Percentiles rank a stretch among this genome's conserved stretches.
Evolutionary conservation across 345 rosid species (phyloP).

Genomic region (Durio zibethinus): DNA sequence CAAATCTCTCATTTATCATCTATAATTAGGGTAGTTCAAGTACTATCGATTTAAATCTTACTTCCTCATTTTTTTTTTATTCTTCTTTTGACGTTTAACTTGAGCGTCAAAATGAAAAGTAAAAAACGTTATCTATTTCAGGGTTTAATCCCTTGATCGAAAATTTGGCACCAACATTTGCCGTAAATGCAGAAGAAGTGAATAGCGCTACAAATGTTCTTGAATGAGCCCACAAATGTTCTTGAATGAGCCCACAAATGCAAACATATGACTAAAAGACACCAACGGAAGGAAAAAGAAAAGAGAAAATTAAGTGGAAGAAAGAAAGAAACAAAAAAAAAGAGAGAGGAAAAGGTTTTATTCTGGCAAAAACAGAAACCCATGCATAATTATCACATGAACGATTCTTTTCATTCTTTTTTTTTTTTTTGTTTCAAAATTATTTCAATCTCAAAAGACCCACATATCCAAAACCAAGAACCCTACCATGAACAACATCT

Average conservation of each 20-base stretch:
- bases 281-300: neutral
- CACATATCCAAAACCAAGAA: neutral
- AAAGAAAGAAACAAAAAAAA: too few relatives aligned
- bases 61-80: too few relatives aligned
- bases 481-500: neutral
- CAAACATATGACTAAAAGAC: neutral
- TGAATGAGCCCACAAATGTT: neutral
- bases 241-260: neutral
- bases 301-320: too few relatives aligned
- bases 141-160: too few relatives aligned
- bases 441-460: neutral
- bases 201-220: constrained; percentile 3
- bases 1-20: too few relatives aligned
- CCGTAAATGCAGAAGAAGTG: too few relatives aligned
- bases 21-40: too few relatives aligned
- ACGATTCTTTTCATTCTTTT: neutral
- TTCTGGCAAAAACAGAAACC: neutral
- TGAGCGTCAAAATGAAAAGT: too few relatives aligned
- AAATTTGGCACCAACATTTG: too few relatives aligned
- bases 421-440: neutral
- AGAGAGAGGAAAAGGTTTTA: neutral
- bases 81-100: too few relatives aligned
- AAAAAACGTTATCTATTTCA: too few relatives aligned
- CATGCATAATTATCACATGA: constrained; percentile 21
- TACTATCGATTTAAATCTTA: too few relatives aligned